Evolutionary conservation across 176 grass and related monocot genomes (phyloP).

Genomic region (Oryza punctata): DNA sequence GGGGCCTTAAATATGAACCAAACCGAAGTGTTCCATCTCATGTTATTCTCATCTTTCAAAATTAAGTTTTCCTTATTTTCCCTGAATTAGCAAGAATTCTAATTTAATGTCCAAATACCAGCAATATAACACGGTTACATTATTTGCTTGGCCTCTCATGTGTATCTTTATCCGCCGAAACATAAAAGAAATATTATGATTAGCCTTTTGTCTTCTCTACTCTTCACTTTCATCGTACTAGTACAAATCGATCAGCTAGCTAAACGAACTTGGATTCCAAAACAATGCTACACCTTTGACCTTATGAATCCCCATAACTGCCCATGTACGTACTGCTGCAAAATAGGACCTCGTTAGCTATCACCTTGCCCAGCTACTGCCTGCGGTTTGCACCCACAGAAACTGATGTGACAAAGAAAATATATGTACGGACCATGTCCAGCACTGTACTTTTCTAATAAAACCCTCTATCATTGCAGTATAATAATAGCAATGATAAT

Average conservation of each 20-base stretch:
- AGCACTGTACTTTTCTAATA: conserved; percentile 46
- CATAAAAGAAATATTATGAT: background rate
- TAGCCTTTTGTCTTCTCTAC: background rate
- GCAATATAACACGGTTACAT: too few species aligned
- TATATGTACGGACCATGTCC: conserved; percentile 39
- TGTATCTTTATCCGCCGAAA: too few species aligned
- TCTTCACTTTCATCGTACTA: background rate
- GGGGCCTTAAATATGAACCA: too few species aligned
- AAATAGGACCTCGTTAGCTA: background rate
- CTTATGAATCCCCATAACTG: background rate
- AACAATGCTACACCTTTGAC: background rate
- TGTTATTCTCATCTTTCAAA: too few species aligned
- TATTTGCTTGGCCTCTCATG: too few species aligned
- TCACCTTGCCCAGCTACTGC: background rate
- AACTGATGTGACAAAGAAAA: conserved; percentile 13
- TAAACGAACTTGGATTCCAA: background rate
- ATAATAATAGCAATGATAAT: conserved; percentile 39
- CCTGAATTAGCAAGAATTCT: too few species aligned
- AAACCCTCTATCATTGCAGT: conserved; percentile 46
- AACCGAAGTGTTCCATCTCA: too few species aligned
- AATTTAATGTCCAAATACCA: too few species aligned
- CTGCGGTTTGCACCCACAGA: conserved; percentile 1
- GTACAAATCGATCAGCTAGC: background rate
- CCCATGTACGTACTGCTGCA: background rate
- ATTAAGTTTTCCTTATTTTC: too few species aligned